Percentiles rank a stretch among this genome's conserved stretches.
Evolutionary conservation across 192 early-diverging fungal genomes (phyloP).

Genomic region (Coemansia furcata): DNA sequence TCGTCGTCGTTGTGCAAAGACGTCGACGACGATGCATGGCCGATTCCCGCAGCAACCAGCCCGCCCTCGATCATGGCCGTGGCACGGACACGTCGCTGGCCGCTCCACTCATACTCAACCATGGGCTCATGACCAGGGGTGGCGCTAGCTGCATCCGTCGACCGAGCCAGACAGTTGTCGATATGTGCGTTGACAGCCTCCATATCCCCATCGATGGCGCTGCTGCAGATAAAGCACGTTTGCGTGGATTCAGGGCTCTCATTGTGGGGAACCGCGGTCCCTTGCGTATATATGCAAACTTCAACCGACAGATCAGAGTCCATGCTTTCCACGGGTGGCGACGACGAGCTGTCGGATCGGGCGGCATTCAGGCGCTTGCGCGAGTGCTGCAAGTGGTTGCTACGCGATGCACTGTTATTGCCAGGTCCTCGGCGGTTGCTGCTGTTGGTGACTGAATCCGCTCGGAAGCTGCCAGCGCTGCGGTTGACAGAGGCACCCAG

Average conservation of each 20-base stretch:
- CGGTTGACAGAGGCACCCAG: not conserved
- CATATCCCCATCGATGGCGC: slow-evolving; percentile 33
- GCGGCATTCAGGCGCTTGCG: slow-evolving; percentile 6
- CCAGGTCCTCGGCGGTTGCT: not conserved
- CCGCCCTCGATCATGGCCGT: slow-evolving; percentile 82
- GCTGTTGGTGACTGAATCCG: not conserved
- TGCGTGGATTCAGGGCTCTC: not conserved
- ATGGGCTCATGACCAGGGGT: slow-evolving; percentile 32
- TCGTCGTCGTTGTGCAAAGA: slow-evolving; percentile 72
- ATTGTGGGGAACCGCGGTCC: slow-evolving; percentile 16
- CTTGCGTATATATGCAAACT: slow-evolving; percentile 21
- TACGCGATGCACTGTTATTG: not conserved
- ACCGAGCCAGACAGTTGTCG: slow-evolving; percentile 62
- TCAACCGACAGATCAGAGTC: slow-evolving; percentile 26
- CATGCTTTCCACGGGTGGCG: not conserved
- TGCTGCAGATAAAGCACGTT: slow-evolving; percentile 28
- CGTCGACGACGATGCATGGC: slow-evolving; percentile 29
- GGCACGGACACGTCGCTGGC: slow-evolving; percentile 73
- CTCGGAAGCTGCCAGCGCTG: not conserved
- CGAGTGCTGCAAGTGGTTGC: not conserved
- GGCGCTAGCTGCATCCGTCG: not conserved
- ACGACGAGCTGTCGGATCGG: slow-evolving; percentile 4
- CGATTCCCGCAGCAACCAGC: slow-evolving; percentile 11
- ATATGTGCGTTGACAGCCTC: slow-evolving; percentile 73
- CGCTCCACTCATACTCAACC: slow-evolving; percentile 83